These are phyloP conservation scores for Trichosanthes truncata DNA, from an alignment of 306 rosid genomes.

Conservation along the genomic window DNA sequence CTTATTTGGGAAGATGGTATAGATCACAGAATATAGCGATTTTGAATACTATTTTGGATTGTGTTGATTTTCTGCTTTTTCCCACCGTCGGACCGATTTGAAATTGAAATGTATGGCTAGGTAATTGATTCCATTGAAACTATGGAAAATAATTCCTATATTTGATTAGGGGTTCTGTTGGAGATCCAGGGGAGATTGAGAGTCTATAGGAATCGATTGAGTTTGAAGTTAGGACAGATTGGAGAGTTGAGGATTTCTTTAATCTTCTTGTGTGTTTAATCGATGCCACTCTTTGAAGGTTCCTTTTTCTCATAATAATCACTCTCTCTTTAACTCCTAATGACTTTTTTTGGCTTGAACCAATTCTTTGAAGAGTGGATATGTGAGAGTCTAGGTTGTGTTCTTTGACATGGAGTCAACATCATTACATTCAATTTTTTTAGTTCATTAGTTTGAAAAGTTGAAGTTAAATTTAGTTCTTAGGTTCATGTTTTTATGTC, in stretches of 20 bases:
- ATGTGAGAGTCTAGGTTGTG: neutral
- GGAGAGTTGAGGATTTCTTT: neutral
- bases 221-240: neutral
- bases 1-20: neutral
- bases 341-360: neutral
- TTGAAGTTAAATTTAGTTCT: too few relatives aligned
- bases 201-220: neutral
- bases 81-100: neutral
- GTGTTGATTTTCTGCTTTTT: neutral
- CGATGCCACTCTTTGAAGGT: neutral
- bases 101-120: neutral
- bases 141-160: neutral
- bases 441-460: too few relatives aligned
- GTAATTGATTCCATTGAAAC: too few relatives aligned
- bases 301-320: neutral
- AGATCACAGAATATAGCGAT: neutral
- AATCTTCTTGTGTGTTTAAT: neutral
- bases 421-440: neutral
- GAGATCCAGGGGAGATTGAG: too few relatives aligned
- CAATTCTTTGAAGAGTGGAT: neutral
- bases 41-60: neutral
- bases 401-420: neutral
- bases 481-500: too few relatives aligned
- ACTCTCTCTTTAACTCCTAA: neutral
- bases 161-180: neutral